Base-by-base conservation (phyloP, 2,329 filamentous ascomycete species). In the Claviceps digitariae region DNA sequence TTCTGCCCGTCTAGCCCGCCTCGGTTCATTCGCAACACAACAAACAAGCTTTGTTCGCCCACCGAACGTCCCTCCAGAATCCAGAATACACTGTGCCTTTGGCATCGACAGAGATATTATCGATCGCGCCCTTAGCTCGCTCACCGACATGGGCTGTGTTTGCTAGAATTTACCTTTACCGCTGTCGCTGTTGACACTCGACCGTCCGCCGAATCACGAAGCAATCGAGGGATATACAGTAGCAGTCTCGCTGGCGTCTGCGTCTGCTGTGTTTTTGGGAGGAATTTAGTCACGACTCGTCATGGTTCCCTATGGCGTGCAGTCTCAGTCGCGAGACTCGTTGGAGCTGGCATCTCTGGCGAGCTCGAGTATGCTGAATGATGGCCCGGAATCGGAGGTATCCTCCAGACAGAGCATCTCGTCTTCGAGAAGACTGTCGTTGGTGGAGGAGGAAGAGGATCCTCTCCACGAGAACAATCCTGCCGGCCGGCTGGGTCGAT, bases 331-430 rank as follows among this genome's bases (percentile, higher is more conserved):
- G 57, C 87, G 93, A 72, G 93, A 98, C 76, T 97, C 91, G 48
- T 82, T 98, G 64, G 93, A 98, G 74, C 85, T 98, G 55, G 93
- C 90, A 56, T 96, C 90, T 52, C 82, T 98, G 58, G 93, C 91
- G 56, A 95, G 89, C 57, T 90, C 86, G 40, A 89, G 86, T 60
- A 64, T 69, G 45, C 52, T 61, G 52, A 63, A 69, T 54, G 79
- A 79, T 49, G 78, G 77, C 57, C 80, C 78, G 20, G 77, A 72
- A 48, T 77, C 77, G 12, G 81, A 84, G 48, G 73, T 78, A n/a
- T 79, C 85, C 43, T 95, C 90, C 2, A 80, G 83, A 41, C 88
- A 86, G n/a, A 91, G 88, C 61, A 82, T 90, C 62, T 87, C 90
- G 15, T 97, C 91, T n/a, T 96, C 91, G 55, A 86, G 90, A 59